Percentiles rank a stretch among this genome's conserved stretches.
These are phyloP conservation scores for Paramecium caudatum DNA, from an alignment of 73 alveolate species.

Conservation along the genomic window DNA sequence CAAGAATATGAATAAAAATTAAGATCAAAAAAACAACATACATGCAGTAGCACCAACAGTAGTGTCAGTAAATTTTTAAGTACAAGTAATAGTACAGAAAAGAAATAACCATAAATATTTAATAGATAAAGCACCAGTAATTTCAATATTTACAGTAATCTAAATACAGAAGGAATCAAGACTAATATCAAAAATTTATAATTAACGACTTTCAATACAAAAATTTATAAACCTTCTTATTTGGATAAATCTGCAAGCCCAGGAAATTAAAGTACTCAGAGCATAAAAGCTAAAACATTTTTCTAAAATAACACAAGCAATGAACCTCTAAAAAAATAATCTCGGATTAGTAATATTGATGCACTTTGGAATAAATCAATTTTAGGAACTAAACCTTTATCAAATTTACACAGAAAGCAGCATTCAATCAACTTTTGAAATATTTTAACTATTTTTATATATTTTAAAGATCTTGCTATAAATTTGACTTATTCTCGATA, in stretches of 20 bases:
- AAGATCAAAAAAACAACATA: background rate
- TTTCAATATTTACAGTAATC: constrained; percentile 45
- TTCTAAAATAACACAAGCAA: background rate
- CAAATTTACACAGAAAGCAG: background rate
- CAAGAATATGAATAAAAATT: constrained; percentile 4
- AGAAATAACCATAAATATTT: background rate
- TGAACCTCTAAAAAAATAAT: constrained; percentile 20
- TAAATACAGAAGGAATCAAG: background rate
- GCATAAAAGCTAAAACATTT: background rate
- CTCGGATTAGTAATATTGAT: background rate
- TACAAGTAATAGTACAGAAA: background rate
- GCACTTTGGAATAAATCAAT: constrained; percentile 14
- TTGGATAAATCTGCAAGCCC: constrained; percentile 19
- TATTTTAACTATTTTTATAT: too few relatives aligned
- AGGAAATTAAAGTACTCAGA: background rate
- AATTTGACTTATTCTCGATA: too few relatives aligned
- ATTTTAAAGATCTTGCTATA: too few relatives aligned
- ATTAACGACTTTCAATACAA: background rate
- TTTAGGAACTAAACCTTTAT: background rate
- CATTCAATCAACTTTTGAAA: constrained; percentile 23
- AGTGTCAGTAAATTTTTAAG: constrained; percentile 35
- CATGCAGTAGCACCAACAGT: background rate
- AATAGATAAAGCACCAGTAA: background rate
- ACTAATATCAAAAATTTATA: constrained; percentile 11
- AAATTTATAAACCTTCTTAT: background rate